These are phyloP conservation scores for Colletotrichum karsti DNA, from an alignment of 2,329 filamentous ascomycete species.

Conservation along the genomic window DNA sequence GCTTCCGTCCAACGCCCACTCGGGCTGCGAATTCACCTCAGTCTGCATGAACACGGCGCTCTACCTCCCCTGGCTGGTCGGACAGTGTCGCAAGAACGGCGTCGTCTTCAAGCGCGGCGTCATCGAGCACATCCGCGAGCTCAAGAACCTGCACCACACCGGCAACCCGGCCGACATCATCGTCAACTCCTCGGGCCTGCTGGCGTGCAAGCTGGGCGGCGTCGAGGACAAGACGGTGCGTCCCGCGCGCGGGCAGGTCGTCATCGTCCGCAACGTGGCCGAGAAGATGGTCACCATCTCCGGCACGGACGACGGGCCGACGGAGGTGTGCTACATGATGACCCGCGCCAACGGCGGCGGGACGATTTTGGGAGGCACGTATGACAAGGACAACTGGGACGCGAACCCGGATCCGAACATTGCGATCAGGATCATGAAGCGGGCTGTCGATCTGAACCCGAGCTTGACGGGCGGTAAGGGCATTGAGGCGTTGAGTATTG, in stretches of 20 bases:
- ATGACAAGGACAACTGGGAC: conserved; percentile 84
- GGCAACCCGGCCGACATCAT: conserved; percentile 67
- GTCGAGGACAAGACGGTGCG: conserved; percentile 71
- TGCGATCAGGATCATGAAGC: conserved; percentile 85
- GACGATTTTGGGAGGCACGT: conserved; percentile 86
- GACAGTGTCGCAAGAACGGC: conserved; percentile 71
- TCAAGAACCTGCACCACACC: conserved; percentile 64
- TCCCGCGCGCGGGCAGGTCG: conserved; percentile 76
- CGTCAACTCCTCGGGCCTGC: conserved; percentile 76
- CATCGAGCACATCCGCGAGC: conserved; percentile 68
- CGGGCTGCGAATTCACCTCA: conserved; percentile 68
- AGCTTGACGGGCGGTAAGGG: conserved; percentile 71
- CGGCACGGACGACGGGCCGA: conserved; percentile 76
- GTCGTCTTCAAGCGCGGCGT: conserved; percentile 61
- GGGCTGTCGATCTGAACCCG: conserved; percentile 73
- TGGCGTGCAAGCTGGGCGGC: conserved; percentile 71
- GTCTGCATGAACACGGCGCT: conserved; percentile 80
- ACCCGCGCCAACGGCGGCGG: conserved; percentile 81
- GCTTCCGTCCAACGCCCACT: conserved; percentile 65
- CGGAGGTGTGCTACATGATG: conserved; percentile 85
- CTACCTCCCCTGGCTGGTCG: conserved; percentile 75
- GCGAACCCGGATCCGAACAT: conserved; percentile 79
- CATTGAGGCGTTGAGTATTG: conserved; percentile 76
- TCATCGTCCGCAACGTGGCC: conserved; percentile 82
- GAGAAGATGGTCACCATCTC: conserved; percentile 75